Conservation (phyloP, 2,329 filamentous ascomycete species). For the Phaeophleospora eucalypticola region DNA sequence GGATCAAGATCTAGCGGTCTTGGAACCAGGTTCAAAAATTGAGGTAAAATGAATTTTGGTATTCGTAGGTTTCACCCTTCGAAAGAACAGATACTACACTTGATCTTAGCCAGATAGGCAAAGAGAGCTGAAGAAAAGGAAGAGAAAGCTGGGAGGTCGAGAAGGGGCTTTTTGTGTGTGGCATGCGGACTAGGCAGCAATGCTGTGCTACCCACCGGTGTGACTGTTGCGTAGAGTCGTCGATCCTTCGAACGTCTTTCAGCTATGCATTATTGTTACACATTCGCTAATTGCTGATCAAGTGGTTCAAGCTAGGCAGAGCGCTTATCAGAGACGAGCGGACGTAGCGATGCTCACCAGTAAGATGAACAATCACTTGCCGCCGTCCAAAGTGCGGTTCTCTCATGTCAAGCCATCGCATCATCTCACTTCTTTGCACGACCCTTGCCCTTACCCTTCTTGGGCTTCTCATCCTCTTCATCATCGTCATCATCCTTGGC, state of each 20-base stretch:
- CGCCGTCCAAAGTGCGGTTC: background rate
- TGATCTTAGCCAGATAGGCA: constrained; percentile 12
- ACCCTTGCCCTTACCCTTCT: constrained; percentile 41
- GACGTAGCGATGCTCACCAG: too few relatives aligned
- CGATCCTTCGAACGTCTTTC: too few relatives aligned
- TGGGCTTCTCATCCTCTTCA: constrained; percentile 37
- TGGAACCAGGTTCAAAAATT: constrained; percentile 10
- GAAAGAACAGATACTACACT: constrained; percentile 21
- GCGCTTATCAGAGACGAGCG: too few relatives aligned
- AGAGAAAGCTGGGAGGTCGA: too few relatives aligned
- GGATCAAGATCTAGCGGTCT: constrained; percentile 10
- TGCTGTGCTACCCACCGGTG: too few relatives aligned
- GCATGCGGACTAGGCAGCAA: too few relatives aligned
- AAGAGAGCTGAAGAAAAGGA: constrained; percentile 6
- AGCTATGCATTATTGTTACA: too few relatives aligned
- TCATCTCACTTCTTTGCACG: constrained; percentile 19
- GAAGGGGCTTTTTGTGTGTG: too few relatives aligned
- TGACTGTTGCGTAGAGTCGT: too few relatives aligned
- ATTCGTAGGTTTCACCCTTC: constrained; percentile 13
- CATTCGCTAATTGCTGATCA: too few relatives aligned
- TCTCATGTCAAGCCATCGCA: background rate
- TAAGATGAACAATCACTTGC: background rate
- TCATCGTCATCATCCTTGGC: constrained; percentile 64
- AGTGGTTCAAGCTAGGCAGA: too few relatives aligned
- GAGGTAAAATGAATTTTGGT: constrained; percentile 3